Evolutionary conservation across 371 early-diverging fungal genomes (phyloP).

Genomic region (Blakeslea trispora): DNA sequence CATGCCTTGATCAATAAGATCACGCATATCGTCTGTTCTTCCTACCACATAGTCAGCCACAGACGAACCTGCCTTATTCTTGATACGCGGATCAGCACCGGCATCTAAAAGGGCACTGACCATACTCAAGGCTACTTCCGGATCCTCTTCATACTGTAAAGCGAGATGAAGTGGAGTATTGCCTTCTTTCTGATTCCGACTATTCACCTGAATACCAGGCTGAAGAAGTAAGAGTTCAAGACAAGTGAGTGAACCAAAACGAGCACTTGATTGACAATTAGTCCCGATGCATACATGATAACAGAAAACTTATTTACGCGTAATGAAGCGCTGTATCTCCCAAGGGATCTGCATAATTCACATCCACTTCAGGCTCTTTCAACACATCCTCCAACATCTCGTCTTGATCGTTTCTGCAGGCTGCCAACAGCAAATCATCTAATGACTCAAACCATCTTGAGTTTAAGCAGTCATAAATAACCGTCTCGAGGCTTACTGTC

Average conservation of each 20-base stretch:
- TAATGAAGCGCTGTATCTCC: slow-evolving; percentile 70
- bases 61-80: slow-evolving; percentile 26
- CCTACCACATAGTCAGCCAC: slow-evolving; percentile 20
- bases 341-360: slow-evolving; percentile 60
- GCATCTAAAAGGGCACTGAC: slow-evolving; percentile 53
- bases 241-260: slow-evolving; percentile 58
- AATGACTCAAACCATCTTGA: neutral
- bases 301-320: slow-evolving; percentile 49
- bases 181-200: slow-evolving; percentile 49
- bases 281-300: neutral
- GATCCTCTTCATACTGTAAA: slow-evolving; percentile 53
- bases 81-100: slow-evolving; percentile 56
- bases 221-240: slow-evolving; percentile 52
- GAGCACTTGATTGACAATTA: slow-evolving; percentile 44
- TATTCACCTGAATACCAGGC: slow-evolving; percentile 53
- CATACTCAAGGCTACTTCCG: slow-evolving; percentile 56
- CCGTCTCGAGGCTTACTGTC: slow-evolving; percentile 6
- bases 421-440: slow-evolving; percentile 63
- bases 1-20: slow-evolving; percentile 27
- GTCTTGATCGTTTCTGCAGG: slow-evolving; percentile 64
- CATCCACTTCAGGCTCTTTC: slow-evolving; percentile 40
- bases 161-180: slow-evolving; percentile 72
- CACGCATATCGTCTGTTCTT: slow-evolving; percentile 33
- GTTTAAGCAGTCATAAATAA: neutral
- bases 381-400: slow-evolving; percentile 54